These are phyloP conservation scores for Xerocomus amazonicus DNA, from an alignment of 1,284 basidiomycete species.

Conservation along the genomic window DNA sequence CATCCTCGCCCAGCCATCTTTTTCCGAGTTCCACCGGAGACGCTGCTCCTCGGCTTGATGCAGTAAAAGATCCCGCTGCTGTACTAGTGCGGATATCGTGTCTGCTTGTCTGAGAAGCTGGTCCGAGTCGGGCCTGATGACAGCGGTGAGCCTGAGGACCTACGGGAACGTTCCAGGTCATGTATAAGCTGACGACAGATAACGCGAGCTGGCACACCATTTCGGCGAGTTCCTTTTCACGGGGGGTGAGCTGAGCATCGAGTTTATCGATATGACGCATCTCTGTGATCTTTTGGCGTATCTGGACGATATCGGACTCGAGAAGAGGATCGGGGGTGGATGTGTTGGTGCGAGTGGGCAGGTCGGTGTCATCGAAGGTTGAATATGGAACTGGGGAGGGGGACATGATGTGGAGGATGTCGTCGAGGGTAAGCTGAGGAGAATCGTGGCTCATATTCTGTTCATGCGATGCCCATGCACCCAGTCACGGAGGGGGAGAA, in stretches of 20 bases:
- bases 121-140: constrained; percentile 35
- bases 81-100: constrained; percentile 50
- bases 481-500: constrained; percentile 12
- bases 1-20: constrained; percentile 56
- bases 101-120: constrained; percentile 62
- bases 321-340: constrained; percentile 22
- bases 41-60: constrained; percentile 51
- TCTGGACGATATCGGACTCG: constrained; percentile 24
- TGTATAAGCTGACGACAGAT: constrained; percentile 5
- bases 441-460: constrained; percentile 31
- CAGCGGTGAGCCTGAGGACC: constrained; percentile 50
- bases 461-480: constrained; percentile 3
- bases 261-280: constrained; percentile 9
- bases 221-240: constrained; percentile 52
- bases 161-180: constrained; percentile 26
- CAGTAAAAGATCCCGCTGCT: constrained; percentile 57
- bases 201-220: constrained; percentile 45
- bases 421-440: constrained; percentile 37
- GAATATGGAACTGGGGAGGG: constrained; percentile 35
- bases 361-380: constrained; percentile 20
- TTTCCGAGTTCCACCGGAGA: constrained; percentile 56
- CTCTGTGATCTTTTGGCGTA: constrained; percentile 20
- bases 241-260: constrained; percentile 21
- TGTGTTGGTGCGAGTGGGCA: constrained; percentile 13
- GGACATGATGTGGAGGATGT: constrained; percentile 41